Conservation (phyloP, 192 early-diverging fungal species). For the Backusella morwellensis region DNA sequence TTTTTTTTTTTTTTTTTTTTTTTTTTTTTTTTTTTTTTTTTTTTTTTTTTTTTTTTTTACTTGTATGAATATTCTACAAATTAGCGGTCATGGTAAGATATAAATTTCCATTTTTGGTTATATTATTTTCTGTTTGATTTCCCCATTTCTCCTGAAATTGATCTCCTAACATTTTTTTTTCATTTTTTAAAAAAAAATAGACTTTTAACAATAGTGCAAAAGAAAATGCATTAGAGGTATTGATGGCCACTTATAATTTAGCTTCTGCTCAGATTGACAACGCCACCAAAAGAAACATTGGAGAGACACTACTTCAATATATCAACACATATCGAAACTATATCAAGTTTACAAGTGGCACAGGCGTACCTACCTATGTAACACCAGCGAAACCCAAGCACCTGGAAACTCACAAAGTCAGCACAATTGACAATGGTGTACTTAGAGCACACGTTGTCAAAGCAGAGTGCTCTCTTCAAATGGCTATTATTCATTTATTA, state of each 20-base stretch:
- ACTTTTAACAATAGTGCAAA: too few relatives aligned
- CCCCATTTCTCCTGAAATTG: neutral
- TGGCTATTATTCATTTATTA: constrained; percentile 22
- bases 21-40: too few relatives aligned
- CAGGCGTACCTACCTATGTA: constrained; percentile 19
- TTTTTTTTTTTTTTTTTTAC: neutral
- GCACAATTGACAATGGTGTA: constrained; percentile 28
- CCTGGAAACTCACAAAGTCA: neutral
- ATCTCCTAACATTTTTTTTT: neutral
- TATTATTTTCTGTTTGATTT: neutral
- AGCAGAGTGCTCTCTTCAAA: constrained; percentile 28
- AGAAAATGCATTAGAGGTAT: constrained; percentile 18
- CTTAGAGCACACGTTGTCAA: constrained; percentile 31
- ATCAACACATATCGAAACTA: constrained; percentile 37
- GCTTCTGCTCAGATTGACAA: constrained; percentile 31
- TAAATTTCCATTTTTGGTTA: neutral
- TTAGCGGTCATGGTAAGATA: neutral
- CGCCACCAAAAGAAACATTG: constrained; percentile 20
- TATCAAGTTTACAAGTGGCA: constrained; percentile 10
- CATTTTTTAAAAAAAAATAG: too few relatives aligned
- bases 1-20: too few relatives aligned
- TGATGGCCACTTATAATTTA: constrained; percentile 19
- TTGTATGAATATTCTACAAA: neutral
- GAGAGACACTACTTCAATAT: constrained; percentile 36
- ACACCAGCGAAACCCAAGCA: neutral